These are phyloP conservation scores for Schoenoplectus tabernaemontani DNA, from an alignment of 202 grass and related monocot species.

Conservation along the genomic window DNA sequence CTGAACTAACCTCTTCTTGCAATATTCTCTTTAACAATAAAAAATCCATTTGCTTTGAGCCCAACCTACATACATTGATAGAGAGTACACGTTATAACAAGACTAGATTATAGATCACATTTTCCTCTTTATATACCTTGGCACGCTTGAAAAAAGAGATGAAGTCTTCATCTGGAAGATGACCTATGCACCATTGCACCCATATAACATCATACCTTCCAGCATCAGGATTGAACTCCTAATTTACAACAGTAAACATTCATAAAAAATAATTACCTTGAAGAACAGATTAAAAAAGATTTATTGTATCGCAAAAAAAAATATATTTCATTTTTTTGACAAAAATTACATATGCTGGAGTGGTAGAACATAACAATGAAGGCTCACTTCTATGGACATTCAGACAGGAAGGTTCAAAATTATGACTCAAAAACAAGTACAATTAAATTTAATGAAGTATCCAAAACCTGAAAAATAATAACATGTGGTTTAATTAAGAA, in stretches of 20 bases:
- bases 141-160: constrained; percentile 89
- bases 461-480: constrained; percentile 83
- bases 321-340: neutral
- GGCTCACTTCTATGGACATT: neutral
- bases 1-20: constrained; percentile 57
- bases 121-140: constrained; percentile 36
- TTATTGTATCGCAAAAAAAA: neutral
- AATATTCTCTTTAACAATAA: constrained; percentile 91
- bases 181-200: constrained; percentile 98
- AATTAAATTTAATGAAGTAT: neutral
- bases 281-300: neutral
- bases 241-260: neutral
- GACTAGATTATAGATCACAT: neutral
- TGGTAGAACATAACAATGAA: neutral
- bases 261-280: neutral
- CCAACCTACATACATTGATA: constrained; percentile 41
- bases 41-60: constrained; percentile 88
- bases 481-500: too few relatives aligned
- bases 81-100: neutral
- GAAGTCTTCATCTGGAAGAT: constrained; percentile 96
- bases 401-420: neutral
- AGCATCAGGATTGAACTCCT: constrained; percentile 86
- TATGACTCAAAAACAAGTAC: neutral
- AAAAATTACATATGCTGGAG: neutral
- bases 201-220: constrained; percentile 98